phyloP scores from a whole-genome alignment of 2,329 filamentous ascomycete species.

The Phaeomoniella chlamydospora region DNA sequence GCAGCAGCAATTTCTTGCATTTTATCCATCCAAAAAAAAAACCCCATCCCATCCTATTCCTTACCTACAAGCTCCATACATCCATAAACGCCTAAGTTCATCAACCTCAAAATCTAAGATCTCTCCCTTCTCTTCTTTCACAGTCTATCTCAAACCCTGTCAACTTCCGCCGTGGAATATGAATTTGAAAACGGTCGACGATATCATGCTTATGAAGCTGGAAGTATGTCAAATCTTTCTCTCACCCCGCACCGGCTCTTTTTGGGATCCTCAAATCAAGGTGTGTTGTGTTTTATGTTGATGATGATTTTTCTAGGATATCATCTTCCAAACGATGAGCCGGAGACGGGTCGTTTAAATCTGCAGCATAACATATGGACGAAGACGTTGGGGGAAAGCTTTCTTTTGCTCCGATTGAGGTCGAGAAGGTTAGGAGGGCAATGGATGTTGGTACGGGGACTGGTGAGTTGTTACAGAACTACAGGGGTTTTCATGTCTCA shows the following conservation, averaged over 20 bases:
- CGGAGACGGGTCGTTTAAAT: conserved; percentile 10
- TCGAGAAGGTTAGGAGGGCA: neutral
- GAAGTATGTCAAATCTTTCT: conserved; percentile 9
- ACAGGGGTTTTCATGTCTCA: no score
- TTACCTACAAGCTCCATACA: no score
- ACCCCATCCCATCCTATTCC: no score
- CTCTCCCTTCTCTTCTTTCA: no score
- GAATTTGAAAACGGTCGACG: conserved; percentile 17
- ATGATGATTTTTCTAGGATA: conserved; percentile 4
- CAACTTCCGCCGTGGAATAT: conserved; percentile 17
- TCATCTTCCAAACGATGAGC: conserved; percentile 17
- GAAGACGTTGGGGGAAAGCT: conserved; percentile 11
- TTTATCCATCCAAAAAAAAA: no score
- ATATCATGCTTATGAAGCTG: conserved; percentile 11
- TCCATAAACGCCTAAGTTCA: no score
- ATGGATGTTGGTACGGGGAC: conserved; percentile 32
- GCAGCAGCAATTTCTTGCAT: no score
- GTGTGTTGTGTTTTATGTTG: neutral
- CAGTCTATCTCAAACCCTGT: conserved; percentile 7
- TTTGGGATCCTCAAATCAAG: no score
- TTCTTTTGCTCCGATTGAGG: conserved; percentile 2
- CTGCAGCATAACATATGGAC: conserved; percentile 24
- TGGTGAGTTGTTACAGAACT: no score
- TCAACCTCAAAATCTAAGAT: no score
- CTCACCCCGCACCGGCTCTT: neutral